Conservation (phyloP, 2,329 filamentous ascomycete species). For the Graphilbum sp. region DNA sequence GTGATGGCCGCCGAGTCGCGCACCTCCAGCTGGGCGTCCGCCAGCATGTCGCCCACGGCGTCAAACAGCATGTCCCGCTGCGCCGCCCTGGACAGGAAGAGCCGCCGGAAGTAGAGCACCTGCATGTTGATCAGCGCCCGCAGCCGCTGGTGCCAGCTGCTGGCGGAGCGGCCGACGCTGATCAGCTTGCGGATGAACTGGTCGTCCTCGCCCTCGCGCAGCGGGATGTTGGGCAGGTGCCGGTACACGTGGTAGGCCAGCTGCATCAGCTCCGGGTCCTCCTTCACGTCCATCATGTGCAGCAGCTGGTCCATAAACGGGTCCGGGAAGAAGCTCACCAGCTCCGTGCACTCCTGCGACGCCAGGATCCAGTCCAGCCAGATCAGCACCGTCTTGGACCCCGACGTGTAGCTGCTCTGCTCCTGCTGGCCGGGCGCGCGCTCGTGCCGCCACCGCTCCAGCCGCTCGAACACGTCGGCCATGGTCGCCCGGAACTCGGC, state of each 20-base stretch:
- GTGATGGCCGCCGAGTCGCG: constrained; percentile 85
- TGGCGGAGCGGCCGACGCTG: constrained; percentile 66
- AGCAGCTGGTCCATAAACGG: constrained; percentile 82
- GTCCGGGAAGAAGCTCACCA: constrained; percentile 80
- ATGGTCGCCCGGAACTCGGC: constrained; percentile 60
- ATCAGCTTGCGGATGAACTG: constrained; percentile 77
- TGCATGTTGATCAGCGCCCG: constrained; percentile 96
- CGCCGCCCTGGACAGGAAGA: constrained; percentile 64
- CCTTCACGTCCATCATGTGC: constrained; percentile 99
- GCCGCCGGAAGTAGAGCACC: constrained; percentile 89
- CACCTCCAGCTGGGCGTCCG: constrained; percentile 83
- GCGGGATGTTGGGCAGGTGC: constrained; percentile 87
- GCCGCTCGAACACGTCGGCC: constrained; percentile 55
- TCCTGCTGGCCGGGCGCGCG: constrained; percentile 79
- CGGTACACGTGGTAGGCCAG: constrained; percentile 95
- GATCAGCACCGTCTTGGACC: constrained; percentile 85
- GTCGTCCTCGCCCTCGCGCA: constrained; percentile 69
- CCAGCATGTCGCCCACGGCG: constrained; percentile 90
- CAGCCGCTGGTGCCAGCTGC: constrained; percentile 90
- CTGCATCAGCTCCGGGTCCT: constrained; percentile 88
- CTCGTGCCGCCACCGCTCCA: constrained; percentile 79
- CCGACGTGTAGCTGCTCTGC: constrained; percentile 85
- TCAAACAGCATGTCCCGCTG: constrained; percentile 73
- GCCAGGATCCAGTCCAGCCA: constrained; percentile 89
- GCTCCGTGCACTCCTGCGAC: constrained; percentile 80